These are phyloP conservation scores for Cadophora sp. DNA, from an alignment of 2,329 filamentous ascomycete genomes.

Conservation along the genomic window DNA sequence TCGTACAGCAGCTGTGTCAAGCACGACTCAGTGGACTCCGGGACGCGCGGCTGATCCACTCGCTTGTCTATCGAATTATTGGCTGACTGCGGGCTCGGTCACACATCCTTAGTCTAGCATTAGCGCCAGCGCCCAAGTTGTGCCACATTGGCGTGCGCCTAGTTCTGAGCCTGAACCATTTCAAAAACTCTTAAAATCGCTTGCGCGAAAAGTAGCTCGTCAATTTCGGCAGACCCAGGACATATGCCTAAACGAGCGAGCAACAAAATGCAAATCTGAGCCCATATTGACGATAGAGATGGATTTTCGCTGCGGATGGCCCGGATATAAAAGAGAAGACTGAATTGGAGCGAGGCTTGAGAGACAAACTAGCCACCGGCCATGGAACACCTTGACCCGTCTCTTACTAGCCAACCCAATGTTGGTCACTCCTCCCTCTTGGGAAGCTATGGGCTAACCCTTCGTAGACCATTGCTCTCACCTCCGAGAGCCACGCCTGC, in stretches of 20 bases:
- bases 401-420: background rate
- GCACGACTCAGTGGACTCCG: background rate
- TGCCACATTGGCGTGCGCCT: background rate
- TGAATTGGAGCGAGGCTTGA: background rate
- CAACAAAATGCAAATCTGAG: background rate
- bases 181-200: background rate
- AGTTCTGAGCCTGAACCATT: background rate
- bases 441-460: background rate
- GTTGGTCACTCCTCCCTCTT: background rate
- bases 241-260: background rate
- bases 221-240: background rate
- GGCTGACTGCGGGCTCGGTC: background rate
- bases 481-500: background rate
- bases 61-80: background rate
- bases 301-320: background rate
- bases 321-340: constrained; percentile 11
- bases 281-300: background rate
- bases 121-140: background rate
- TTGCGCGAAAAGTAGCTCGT: background rate
- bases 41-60: background rate
- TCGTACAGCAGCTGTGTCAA: background rate
- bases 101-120: background rate
- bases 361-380: background rate
- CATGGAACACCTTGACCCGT: background rate
- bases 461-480: background rate